These are phyloP conservation scores for Aureobasidium sp. DNA, from an alignment of 2,329 filamentous ascomycete species.

Conservation along the genomic window DNA sequence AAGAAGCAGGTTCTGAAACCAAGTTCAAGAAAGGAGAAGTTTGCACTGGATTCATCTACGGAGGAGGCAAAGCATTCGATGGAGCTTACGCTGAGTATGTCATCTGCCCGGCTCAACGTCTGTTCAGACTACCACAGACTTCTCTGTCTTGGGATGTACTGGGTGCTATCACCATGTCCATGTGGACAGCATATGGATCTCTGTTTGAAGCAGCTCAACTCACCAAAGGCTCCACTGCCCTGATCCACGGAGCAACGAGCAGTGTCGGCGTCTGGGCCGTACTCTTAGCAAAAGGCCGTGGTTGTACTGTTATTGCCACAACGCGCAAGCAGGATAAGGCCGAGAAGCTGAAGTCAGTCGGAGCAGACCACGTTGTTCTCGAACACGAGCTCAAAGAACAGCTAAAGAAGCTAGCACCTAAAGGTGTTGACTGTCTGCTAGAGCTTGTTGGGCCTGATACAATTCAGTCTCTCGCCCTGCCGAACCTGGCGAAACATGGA, in stretches of 20 bases:
- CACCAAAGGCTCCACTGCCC: background rate
- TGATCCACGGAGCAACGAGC: conserved; percentile 12
- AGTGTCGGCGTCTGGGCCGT: conserved; percentile 13
- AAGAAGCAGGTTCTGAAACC: conserved; percentile 9
- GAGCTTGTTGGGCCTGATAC: conserved; percentile 11
- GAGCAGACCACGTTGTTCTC: conserved; percentile 15
- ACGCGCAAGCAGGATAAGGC: conserved; percentile 11
- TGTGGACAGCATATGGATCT: conserved; percentile 13
- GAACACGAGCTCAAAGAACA: conserved; percentile 5
- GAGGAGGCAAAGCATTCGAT: conserved; percentile 14
- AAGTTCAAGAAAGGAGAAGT: conserved; percentile 2
- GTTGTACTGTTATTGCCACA: conserved; percentile 16
- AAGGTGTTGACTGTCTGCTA: conserved; percentile 10
- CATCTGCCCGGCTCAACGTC: conserved; percentile 6
- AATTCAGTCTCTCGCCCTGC: background rate
- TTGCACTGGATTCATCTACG: conserved; percentile 10
- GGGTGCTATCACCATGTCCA: conserved; percentile 7
- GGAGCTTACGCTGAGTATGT: conserved; percentile 15
- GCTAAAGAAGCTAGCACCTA: background rate
- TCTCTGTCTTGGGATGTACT: conserved; percentile 5
- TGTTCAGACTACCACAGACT: conserved; percentile 4
- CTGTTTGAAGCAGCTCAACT: conserved; percentile 3
- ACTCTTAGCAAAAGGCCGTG: conserved; percentile 7
- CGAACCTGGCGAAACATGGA: conserved; percentile 5
- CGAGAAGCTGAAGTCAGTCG: background rate